Conservation (phyloP, 345 rosid species). For the Arabis alpina region DNA sequence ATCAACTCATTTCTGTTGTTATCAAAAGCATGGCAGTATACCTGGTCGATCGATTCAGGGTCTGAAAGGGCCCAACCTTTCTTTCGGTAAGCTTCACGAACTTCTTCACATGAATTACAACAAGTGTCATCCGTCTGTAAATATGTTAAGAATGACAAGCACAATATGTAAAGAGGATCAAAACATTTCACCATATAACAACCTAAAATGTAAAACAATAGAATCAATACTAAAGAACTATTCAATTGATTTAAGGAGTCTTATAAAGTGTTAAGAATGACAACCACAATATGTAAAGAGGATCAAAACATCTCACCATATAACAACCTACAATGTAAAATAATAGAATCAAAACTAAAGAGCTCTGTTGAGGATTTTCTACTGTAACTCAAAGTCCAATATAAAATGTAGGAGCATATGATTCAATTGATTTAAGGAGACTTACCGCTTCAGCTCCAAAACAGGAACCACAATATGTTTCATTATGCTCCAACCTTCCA, state of each 20-base stretch:
- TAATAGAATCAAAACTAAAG: background rate
- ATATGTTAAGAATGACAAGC: background rate
- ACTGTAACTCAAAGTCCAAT: background rate
- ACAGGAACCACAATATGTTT: slow-evolving; percentile 95
- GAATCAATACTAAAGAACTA: slow-evolving; percentile 8
- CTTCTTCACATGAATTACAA: slow-evolving; percentile 88
- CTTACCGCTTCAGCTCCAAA: slow-evolving; percentile 90
- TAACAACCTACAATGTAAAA: slow-evolving; percentile 3
- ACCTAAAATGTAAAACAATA: background rate
- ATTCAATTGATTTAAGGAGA: background rate
- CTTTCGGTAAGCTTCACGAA: slow-evolving; percentile 85
- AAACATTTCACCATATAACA: slow-evolving; percentile 2
- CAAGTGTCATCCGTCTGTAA: slow-evolving; percentile 82
- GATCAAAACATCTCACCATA: background rate
- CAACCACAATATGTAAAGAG: slow-evolving; percentile 22
- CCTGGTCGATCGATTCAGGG: slow-evolving; percentile 80
- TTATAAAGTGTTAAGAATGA: background rate
- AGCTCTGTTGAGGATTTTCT: background rate
- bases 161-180: slow-evolving; percentile 20
- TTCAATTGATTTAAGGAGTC: too few species aligned
- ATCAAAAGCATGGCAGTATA: slow-evolving; percentile 20
- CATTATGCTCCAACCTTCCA: slow-evolving; percentile 97
- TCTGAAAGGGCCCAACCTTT: slow-evolving; percentile 86
- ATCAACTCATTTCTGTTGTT: slow-evolving; percentile 3
- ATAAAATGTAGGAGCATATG: background rate